Evolutionary conservation across 2,329 filamentous ascomycete species (phyloP), one percentile per base, ranked within the genome.

Genomic region (Apiospora hydei): DNA sequence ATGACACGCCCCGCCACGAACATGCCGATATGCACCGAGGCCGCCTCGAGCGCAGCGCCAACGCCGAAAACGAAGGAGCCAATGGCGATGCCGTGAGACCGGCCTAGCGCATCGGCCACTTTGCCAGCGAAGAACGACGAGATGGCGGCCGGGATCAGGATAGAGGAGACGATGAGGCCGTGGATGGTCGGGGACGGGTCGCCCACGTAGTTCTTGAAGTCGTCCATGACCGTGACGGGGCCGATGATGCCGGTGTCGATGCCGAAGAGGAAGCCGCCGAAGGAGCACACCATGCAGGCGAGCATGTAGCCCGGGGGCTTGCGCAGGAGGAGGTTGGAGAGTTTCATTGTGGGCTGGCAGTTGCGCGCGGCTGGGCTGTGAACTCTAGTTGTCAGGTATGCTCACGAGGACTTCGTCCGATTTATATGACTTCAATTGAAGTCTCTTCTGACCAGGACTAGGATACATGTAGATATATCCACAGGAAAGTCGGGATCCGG

Each of bases 191-290:
- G 64, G 3, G 72, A 73, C 8, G 61, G 51, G 57, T 67, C 47
- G 44, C 73, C 73, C 11, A 74, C 66, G 38, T 61, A 68, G 41
- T n/a, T 16, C 26, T 43, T 44, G 53, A 74, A 74, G 44, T 69
- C 66, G 7, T 69, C 51, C 73, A 74, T 74, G 21, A 71, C 70
- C 10, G 71, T 73, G 30, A 74, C 70, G 26, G 72, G 70, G 4
- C 73, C 73, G 14, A 74, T 74, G 66, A 72, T 73, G 38, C 73
- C 67, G 3, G 73, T 74, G 24, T 74, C 73, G 11, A 72, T 72
- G 53, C 71, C 69, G 57, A 72, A 72, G 67, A 72, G 66, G 43
- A 72, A 72, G 67, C 71, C 71, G 16, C 71, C 71, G 16, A 72
- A 66, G 18, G 71, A 72, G 67, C 71, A 72, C 1, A 72, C 41